A percentile compares a stretch with the other conserved stretches of the same genome.
Evolutionary conservation across 2,329 filamentous ascomycete species (phyloP).

Genomic region (Aspergillus cejpii): DNA sequence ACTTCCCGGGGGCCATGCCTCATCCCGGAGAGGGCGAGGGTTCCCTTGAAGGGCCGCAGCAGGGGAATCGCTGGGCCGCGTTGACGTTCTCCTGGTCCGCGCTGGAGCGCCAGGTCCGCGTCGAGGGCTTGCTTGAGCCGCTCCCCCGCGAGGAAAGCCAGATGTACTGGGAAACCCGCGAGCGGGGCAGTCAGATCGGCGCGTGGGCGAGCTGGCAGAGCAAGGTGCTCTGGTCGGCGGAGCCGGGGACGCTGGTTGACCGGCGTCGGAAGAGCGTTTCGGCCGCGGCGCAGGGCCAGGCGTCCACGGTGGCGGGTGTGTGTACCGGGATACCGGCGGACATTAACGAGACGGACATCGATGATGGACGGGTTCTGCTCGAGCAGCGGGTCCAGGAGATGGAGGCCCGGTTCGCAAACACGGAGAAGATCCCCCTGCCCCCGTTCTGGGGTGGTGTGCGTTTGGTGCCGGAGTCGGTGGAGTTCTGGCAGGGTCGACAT

Average conservation of each 20-base stretch:
- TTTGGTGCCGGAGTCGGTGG: slow-evolving; percentile 74
- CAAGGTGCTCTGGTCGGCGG: slow-evolving; percentile 54
- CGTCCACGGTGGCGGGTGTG: slow-evolving; percentile 1
- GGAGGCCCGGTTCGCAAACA: slow-evolving; percentile 65
- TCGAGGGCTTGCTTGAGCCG: slow-evolving; percentile 70
- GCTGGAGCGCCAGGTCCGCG: slow-evolving; percentile 79
- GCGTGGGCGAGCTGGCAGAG: slow-evolving; percentile 94
- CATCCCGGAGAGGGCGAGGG: slow-evolving; percentile 42
- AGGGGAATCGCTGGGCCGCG: slow-evolving; percentile 65
- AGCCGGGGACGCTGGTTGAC: slow-evolving; percentile 22
- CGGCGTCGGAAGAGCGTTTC: slow-evolving; percentile 23
- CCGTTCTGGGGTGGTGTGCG: slow-evolving; percentile 92
- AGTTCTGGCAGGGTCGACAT: slow-evolving; percentile 93
- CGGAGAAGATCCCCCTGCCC: slow-evolving; percentile 78
- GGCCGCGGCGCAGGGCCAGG: slow-evolving; percentile 12
- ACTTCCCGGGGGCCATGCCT: slow-evolving; percentile 52
- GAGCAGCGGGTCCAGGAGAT: slow-evolving; percentile 71
- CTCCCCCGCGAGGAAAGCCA: slow-evolving; percentile 65
- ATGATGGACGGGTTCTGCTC: slow-evolving; percentile 66
- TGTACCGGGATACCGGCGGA: slow-evolving; percentile 21
- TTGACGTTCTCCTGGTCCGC: slow-evolving; percentile 88
- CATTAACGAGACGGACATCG: slow-evolving; percentile 37
- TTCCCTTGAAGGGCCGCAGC: slow-evolving; percentile 8
- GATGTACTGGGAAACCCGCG: slow-evolving; percentile 58
- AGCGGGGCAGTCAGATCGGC: slow-evolving; percentile 74